phyloP scores from a whole-genome alignment of 2,329 filamentous ascomycete species.

The Diplodia sapinea region DNA sequence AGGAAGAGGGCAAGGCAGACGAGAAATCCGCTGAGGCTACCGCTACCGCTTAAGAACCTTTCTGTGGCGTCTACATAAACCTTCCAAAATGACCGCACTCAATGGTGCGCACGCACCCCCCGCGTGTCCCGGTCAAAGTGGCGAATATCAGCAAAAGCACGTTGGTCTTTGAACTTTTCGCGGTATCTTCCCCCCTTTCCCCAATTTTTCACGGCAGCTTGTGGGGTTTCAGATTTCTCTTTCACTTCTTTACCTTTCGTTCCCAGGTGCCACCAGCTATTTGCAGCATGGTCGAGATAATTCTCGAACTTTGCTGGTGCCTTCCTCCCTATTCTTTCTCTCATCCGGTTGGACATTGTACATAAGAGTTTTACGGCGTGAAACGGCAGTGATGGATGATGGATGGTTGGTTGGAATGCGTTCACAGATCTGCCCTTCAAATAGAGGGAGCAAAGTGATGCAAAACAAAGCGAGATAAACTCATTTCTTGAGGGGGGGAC shows the following conservation, averaged over 20 bases:
- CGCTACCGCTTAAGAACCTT: not conserved
- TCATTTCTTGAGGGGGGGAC: not conserved
- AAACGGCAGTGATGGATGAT: constrained; percentile 9
- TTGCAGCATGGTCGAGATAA: not conserved
- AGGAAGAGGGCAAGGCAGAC: not conserved
- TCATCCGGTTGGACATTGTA: constrained; percentile 9
- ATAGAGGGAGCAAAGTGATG: not conserved
- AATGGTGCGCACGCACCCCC: not conserved
- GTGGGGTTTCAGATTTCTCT: not conserved
- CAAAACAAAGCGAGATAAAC: not conserved
- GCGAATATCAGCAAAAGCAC: constrained; percentile 12
- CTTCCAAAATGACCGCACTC: not conserved
- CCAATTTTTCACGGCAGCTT: not conserved
- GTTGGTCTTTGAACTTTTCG: constrained; percentile 5
- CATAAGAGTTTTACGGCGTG: constrained; percentile 21
- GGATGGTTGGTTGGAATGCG: constrained; percentile 1
- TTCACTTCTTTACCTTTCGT: not conserved
- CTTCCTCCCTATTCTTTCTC: not conserved
- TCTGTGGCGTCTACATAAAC: not conserved
- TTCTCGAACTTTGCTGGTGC: not conserved
- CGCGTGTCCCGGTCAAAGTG: not conserved
- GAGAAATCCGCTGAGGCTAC: constrained; percentile 1
- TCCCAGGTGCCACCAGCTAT: not conserved
- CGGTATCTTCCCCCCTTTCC: not conserved
- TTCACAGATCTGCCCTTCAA: not conserved